Base-by-base conservation (phyloP, 164 flowering plant genomes). In the Echeveria elegans region DNA sequence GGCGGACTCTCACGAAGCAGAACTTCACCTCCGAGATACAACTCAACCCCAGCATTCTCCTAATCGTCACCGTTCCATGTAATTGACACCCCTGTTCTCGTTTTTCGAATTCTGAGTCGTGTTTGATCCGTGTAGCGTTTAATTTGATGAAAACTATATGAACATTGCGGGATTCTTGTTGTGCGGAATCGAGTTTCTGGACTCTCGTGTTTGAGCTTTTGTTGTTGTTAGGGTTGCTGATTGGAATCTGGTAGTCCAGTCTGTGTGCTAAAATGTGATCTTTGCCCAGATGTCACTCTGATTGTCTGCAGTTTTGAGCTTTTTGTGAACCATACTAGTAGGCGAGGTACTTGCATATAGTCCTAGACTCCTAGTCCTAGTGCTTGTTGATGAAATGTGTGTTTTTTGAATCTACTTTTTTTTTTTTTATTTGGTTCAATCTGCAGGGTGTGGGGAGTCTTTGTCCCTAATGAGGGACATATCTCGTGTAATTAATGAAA, bases 371-470 rank as follows among this genome's bases (percentile, higher is more conserved):
- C 21, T 50, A 5, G 7, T 21, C 14, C 26, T 11, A 50, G 26
- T 21, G 56, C 26, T 21, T 26, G 26, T 50, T 21, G 14, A 21
- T n/a, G 26, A 50, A n/a, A 26, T 50, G 26, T 50, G 6, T 6
- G 6, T 50, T 21, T 50, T 11, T 26, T 56, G 2, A 24, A 28
- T 28, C 15, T 43, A 43, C 11, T 26, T 28, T 28, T 28, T 28
- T 63, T 56, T 5, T 34, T 61, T 48, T 71, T 68, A 69, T 58
- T 24, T 47, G 6, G 31, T 47, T 37, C 29, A 5, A 40, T 24
- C 18, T 32, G 23, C 79, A 94, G 98, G 98, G 98, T 89, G 77
- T 53, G 98, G 98, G 23, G 95, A 91, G 70, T 77, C 93, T 45
- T 84, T 91, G 61, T 72, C 92, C 14, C 86, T 94, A n/a, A 86